Evolutionary conservation across 208 protist species (phyloP), one percentile per base, ranked within the genome.

Genomic region (Acanthamoeba divionensis): DNA sequence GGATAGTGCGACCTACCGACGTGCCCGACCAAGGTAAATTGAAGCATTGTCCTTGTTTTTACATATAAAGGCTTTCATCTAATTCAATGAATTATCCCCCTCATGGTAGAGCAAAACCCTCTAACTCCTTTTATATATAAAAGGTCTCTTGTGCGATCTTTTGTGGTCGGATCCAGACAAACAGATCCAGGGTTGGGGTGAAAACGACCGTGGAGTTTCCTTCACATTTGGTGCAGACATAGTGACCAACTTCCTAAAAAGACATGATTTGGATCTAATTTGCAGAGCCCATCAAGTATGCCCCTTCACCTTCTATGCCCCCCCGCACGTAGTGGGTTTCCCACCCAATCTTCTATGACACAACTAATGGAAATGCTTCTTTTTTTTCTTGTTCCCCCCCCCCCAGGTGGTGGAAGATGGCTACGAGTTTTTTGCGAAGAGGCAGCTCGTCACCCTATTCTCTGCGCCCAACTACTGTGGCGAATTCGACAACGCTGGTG

Each of bases 401-500:
- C n/a, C n/a, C 52, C n/a, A 95, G 87, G 98, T 99, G 1, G 98
- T 99, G 8, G 98, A 99, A 75, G 98, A 99, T 77, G 98, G 98
- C 3, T 99, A 99, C 92, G 98, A 99, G 83, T 99, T 99, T 93
- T 99, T 99, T 89, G 98, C 98, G 4, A 98, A 99, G 79, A 94
- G 99, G 26, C 96, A 98, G 88, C 95, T 99, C 65, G 97, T 99
- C 24, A 99, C 99, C 0, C 92, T 99, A 9, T 99, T 99, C 93
- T 99, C 97, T 1, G 99, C 99, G 0, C 99, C 99, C 36, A 99
- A 99, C 95, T 99, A 99, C 92, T 96, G 94, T 83, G 98, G 98
- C 80, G 98, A 99, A 91, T 99, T 99, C 93, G 98, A 99, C 82
- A 99, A 99, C 91, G 95, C 98, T n/a, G 99, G 98, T 21, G 98